Conservation (phyloP, 1,284 basidiomycete genomes). For the Ganoderma lucidum region DNA sequence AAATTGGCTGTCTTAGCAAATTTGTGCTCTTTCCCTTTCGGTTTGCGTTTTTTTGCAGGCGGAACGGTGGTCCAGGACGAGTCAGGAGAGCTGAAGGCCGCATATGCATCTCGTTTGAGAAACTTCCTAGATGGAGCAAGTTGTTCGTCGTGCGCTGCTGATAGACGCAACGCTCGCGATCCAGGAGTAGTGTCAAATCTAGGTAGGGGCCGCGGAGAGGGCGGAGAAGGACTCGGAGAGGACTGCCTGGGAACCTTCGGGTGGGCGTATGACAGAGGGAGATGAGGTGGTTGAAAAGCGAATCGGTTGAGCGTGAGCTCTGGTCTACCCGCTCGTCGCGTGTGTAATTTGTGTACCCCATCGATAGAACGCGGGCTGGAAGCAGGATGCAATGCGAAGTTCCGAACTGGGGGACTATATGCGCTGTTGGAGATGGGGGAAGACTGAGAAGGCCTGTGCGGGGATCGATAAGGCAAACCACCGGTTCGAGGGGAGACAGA, state of each 20-base stretch:
- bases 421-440: conserved; percentile 12
- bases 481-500: too few relatives aligned
- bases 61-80: conserved; percentile 26
- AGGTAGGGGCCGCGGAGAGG: background rate
- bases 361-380: background rate
- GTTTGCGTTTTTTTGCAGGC: conserved; percentile 15
- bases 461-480: background rate
- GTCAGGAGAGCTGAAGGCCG: conserved; percentile 29
- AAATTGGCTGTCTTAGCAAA: conserved; percentile 11
- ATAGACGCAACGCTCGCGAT: background rate
- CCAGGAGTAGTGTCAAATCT: background rate
- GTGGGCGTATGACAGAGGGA: background rate
- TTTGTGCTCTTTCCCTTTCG: background rate
- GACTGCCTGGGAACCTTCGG: background rate
- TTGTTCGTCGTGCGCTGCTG: too few relatives aligned
- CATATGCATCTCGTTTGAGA: conserved; percentile 29
- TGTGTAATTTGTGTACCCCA: background rate
- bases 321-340: too few relatives aligned
- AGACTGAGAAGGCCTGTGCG: background rate
- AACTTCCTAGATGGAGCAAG: background rate
- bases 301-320: conserved; percentile 7
- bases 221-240: conserved; percentile 3
- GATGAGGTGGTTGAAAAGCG: conserved; percentile 1
- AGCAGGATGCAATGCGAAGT: background rate
- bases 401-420: conserved; percentile 7